Percentiles rank a stretch among this genome's conserved stretches.
Conservation (phyloP, 352 stramenopile genomes). For the Aphanomyces cochlioides region DNA sequence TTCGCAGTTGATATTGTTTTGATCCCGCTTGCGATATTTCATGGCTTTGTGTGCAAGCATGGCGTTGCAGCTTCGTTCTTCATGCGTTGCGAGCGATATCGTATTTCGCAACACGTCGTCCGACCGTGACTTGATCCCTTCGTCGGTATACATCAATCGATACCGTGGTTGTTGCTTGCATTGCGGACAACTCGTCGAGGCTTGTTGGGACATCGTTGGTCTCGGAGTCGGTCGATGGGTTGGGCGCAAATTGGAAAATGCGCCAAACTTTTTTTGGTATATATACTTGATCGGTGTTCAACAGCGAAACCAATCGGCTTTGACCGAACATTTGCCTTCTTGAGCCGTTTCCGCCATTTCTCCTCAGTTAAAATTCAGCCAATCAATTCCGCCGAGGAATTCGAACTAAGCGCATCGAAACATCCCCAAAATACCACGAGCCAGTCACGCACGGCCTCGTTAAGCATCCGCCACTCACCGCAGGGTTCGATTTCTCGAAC, state of each 20-base stretch:
- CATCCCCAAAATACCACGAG: not conserved
- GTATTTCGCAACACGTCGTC: constrained; percentile 18
- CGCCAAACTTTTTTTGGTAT: not conserved
- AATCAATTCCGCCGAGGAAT: not conserved
- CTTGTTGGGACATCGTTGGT: too few relatives aligned
- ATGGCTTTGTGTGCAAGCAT: constrained; percentile 20
- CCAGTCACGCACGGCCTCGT: too few relatives aligned
- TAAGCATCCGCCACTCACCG: too few relatives aligned
- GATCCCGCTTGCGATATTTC: constrained; percentile 6
- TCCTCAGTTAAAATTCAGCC: not conserved
- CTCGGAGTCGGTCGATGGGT: too few relatives aligned
- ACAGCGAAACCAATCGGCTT: not conserved
- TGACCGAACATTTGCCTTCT: not conserved
- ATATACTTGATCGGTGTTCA: not conserved
- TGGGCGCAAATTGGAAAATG: not conserved
- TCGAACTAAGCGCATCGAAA: not conserved
- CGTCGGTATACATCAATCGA: constrained; percentile 13
- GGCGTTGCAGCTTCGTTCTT: constrained; percentile 10
- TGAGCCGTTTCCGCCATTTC: not conserved
- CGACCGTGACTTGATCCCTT: constrained; percentile 16
- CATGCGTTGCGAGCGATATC: constrained; percentile 1
- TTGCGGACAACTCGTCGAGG: not conserved
- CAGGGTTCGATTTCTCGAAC: too few relatives aligned
- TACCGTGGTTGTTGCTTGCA: constrained; percentile 7
- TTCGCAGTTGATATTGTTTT: constrained; percentile 2